A percentile compares a stretch with the other conserved stretches of the same genome.
Conservation (phyloP, 2,329 filamentous ascomycete genomes). For the Calonectria pteridis region DNA sequence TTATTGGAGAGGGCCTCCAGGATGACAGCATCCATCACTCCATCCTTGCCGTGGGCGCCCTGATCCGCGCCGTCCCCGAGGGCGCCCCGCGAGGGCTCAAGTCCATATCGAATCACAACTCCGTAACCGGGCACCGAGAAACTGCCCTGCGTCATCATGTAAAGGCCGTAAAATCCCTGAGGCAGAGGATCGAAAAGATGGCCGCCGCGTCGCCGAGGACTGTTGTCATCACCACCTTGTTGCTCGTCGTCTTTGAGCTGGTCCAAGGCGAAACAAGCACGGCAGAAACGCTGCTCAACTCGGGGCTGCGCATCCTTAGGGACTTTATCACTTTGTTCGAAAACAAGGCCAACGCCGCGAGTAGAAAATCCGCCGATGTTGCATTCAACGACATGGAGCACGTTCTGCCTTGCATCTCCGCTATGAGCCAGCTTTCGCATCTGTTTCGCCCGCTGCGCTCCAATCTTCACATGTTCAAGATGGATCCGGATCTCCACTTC, state of each 20-base stretch:
- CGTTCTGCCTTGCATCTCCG: not conserved
- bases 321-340: conserved; percentile 1
- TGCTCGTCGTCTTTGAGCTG: not conserved
- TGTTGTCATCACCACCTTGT: not conserved
- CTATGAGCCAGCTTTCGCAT: not conserved
- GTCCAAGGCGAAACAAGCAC: not conserved
- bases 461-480: not conserved
- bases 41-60: conserved; percentile 4
- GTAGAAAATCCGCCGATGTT: not conserved
- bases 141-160: not conserved
- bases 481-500: not conserved
- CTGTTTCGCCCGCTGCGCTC: not conserved
- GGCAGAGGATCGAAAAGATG: not conserved
- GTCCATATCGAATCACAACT: not conserved
- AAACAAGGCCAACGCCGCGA: not conserved
- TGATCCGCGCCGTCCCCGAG: not conserved
- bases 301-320: not conserved
- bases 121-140: not conserved
- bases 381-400: conserved; percentile 7
- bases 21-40: conserved; percentile 3
- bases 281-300: not conserved
- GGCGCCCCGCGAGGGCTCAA: not conserved
- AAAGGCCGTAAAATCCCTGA: not conserved
- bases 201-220: not conserved
- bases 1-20: not conserved